Percentiles rank a stretch among this genome's conserved stretches.
Conservation (phyloP, 2,329 filamentous ascomycete species). For the Hawksworthiomyces lignivorus region DNA sequence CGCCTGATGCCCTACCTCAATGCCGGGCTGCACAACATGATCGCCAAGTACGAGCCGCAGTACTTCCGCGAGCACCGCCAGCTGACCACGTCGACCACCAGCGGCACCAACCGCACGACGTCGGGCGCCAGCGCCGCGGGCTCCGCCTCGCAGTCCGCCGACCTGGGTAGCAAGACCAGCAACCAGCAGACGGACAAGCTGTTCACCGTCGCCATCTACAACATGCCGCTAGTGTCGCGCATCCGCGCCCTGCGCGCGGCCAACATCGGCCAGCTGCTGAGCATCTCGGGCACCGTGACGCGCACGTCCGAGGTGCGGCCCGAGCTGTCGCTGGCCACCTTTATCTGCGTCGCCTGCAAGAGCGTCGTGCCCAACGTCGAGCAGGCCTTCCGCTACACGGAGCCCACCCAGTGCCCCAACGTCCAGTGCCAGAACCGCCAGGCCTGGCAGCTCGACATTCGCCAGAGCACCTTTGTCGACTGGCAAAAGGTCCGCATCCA, state of each 20-base stretch:
- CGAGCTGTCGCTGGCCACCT: conserved; percentile 85
- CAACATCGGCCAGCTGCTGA: conserved; percentile 87
- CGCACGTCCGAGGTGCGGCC: conserved; percentile 94
- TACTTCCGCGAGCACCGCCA: conserved; percentile 93
- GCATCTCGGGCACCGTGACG: conserved; percentile 94
- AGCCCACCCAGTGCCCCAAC: conserved; percentile 93
- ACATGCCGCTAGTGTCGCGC: conserved; percentile 78
- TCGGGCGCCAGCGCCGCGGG: conserved; percentile 58
- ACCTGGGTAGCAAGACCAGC: conserved; percentile 66
- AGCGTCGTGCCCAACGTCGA: conserved; percentile 83
- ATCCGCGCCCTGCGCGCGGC: conserved; percentile 78
- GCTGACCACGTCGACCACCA: conserved; percentile 40
- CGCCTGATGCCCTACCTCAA: conserved; percentile 90
- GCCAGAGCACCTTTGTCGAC: conserved; percentile 95
- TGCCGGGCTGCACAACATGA: conserved; percentile 81
- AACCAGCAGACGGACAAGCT: conserved; percentile 97
- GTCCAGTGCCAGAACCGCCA: conserved; percentile 75
- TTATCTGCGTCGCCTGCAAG: conserved; percentile 82
- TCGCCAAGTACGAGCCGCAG: conserved; percentile 86
- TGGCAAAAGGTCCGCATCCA: conserved; percentile 99
- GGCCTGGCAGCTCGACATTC: conserved; percentile 95
- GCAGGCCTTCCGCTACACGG: conserved; percentile 95
- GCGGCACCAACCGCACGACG: conserved; percentile 60
- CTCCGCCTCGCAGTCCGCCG: conserved; percentile 54
- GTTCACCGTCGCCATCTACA: conserved; percentile 89